Base-by-base conservation (phyloP, 345 rosid genomes). In the Rhodomyrtus tomentosa region DNA sequence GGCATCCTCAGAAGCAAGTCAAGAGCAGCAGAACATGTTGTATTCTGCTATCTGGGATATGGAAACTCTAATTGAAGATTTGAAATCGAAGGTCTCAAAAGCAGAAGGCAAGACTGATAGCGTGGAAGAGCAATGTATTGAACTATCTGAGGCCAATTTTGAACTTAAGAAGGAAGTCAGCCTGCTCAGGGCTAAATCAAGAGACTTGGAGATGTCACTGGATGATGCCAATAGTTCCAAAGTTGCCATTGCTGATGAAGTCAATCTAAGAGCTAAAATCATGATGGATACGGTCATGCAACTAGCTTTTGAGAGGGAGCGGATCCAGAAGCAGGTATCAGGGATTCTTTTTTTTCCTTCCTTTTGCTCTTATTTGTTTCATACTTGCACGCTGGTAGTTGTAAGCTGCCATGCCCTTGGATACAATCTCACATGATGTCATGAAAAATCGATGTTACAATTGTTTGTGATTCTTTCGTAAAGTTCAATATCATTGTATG, bases 41-140 rank as follows among this genome's bases (percentile, higher is more conserved):
- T 97, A 97, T 84, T 88, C 98, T 82, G 99, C 99, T 73, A 97
- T 97, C 85, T 97, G 98, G 99, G 99, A 97, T 87, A 97, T 97
- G 99, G 99, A 97, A 88, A 95, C 94, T 4, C 89, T 97, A 82
- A 95, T 97, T 53, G 98, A 95, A 86, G 99, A 97, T 88, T 89
- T 95, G 73, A 97, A 94, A 80, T 95, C 98, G 21, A 97, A 97
- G 89, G 98, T 93, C 55, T 90, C 96, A n/a, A 95, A 89, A 90
- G 98, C 98, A 52, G 99, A 96, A 87, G 92, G 90, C 87, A 93
- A 90, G 87, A 91, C 87, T 4, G 97, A 93, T 86, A 85, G 83
- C 49, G 91, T 86, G n/a, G 99, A 96, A 90, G 99, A 93, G 86
- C 94, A 91, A 84, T 94, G 98, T 84, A 87, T 91, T 85, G 82